These are phyloP conservation scores for Domatiomyces catenatus DNA, from an alignment of 2,329 filamentous ascomycete species.

Conservation along the genomic window DNA sequence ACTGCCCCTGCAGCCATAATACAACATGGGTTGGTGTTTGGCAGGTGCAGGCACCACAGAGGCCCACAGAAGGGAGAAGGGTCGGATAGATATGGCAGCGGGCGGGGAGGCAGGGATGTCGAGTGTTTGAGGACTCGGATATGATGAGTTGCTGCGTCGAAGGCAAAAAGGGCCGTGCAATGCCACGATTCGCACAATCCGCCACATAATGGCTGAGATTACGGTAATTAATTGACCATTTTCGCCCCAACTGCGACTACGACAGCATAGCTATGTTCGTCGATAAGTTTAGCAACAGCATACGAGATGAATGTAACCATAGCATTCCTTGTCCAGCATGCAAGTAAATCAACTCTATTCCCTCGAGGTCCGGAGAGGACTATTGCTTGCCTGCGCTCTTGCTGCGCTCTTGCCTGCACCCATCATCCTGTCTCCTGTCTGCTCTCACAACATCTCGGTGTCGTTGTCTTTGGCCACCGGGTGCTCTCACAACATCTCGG, in stretches of 20 bases:
- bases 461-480: constrained; percentile 1
- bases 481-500: constrained; percentile 6
- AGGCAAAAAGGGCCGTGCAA: too few relatives aligned
- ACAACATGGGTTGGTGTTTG: background rate
- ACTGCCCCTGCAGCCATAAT: constrained; percentile 24
- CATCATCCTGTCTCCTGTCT: background rate
- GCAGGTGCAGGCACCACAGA: background rate
- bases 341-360: background rate
- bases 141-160: too few relatives aligned
- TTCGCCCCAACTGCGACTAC: too few relatives aligned
- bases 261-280: too few relatives aligned
- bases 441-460: background rate
- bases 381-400: background rate
- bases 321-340: background rate
- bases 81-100: background rate
- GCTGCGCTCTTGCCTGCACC: too few relatives aligned
- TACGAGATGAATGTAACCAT: too few relatives aligned
- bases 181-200: too few relatives aligned
- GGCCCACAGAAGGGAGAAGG: background rate
- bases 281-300: too few relatives aligned
- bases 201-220: too few relatives aligned
- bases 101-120: too few relatives aligned
- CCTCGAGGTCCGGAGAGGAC: background rate
- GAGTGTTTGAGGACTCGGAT: too few relatives aligned
- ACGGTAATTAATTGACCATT: too few relatives aligned